Percentiles rank a stretch among this genome's conserved stretches.
Evolutionary conservation across 1,284 basidiomycete species (phyloP).

Genomic region (Cryptococcus maquisensis): DNA sequence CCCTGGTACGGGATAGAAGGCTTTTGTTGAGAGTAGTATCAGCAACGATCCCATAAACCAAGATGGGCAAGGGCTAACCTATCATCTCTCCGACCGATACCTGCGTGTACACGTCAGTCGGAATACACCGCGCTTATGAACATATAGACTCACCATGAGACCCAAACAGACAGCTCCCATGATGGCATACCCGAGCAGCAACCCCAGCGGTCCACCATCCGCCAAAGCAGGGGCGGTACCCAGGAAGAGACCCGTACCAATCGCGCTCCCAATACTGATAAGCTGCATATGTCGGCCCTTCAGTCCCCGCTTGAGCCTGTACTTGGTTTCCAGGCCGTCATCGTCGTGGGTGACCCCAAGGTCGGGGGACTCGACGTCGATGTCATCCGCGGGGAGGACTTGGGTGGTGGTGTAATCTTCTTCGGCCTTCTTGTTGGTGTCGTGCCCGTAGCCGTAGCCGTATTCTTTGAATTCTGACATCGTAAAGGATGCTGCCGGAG

Average conservation of each 20-base stretch:
- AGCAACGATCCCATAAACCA: too few species aligned
- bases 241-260: slow-evolving; percentile 12
- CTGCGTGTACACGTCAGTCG: neutral
- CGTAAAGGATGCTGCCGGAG: neutral
- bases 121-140: slow-evolving; percentile 11
- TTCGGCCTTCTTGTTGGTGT: too few species aligned
- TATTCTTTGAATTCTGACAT: slow-evolving; percentile 17
- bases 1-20: slow-evolving; percentile 5
- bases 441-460: neutral
- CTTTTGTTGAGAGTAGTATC: neutral
- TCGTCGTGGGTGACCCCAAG: neutral
- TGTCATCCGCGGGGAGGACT: neutral
- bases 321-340: neutral
- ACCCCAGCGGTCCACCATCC: slow-evolving; percentile 15
- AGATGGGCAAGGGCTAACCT: too few species aligned
- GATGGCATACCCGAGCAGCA: slow-evolving; percentile 10
- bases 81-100: neutral
- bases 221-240: slow-evolving; percentile 9
- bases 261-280: slow-evolving; percentile 9
- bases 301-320: neutral
- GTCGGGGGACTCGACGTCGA: neutral
- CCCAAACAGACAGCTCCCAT: slow-evolving; percentile 12
- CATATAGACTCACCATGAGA: slow-evolving; percentile 12
- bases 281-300: slow-evolving; percentile 7
- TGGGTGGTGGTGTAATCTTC: too few species aligned